Conservation (phyloP, 2,329 filamentous ascomycete species). For the Fusarium tuaranense region DNA sequence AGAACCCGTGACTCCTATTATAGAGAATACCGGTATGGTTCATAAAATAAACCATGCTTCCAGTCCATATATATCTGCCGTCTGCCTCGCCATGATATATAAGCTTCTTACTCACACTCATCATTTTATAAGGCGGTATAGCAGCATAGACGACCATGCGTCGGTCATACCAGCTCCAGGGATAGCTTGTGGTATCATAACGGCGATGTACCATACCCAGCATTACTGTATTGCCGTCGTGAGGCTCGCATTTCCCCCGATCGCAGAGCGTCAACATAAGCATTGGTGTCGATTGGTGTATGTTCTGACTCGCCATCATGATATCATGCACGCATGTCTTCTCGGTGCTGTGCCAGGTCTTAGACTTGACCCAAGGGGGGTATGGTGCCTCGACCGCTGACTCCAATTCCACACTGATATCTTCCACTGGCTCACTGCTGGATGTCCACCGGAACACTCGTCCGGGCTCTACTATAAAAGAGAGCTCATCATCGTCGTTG, state of each 20-base stretch:
- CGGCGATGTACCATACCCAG: background rate
- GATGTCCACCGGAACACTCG: background rate
- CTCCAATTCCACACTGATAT: background rate
- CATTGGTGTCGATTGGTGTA: background rate
- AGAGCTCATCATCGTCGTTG: background rate
- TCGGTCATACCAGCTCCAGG: background rate
- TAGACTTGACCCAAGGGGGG: background rate
- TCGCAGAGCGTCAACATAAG: background rate
- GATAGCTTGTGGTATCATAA: background rate
- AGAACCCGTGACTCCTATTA: background rate
- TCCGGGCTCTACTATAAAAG: background rate
- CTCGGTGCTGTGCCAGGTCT: background rate
- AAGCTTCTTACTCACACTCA: background rate
- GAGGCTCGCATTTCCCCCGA: background rate
- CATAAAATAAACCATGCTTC: background rate
- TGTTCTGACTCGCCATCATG: background rate
- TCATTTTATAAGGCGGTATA: background rate
- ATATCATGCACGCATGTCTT: slow-evolving; percentile 37
- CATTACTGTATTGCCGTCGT: background rate
- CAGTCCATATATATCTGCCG: background rate
- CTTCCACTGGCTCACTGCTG: background rate
- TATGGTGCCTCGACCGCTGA: background rate
- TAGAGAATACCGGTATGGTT: background rate
- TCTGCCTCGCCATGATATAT: background rate
- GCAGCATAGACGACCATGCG: background rate